Conservation (phyloP, 1,139 yeast genomes). For the Debaryomyces singareniensis region DNA sequence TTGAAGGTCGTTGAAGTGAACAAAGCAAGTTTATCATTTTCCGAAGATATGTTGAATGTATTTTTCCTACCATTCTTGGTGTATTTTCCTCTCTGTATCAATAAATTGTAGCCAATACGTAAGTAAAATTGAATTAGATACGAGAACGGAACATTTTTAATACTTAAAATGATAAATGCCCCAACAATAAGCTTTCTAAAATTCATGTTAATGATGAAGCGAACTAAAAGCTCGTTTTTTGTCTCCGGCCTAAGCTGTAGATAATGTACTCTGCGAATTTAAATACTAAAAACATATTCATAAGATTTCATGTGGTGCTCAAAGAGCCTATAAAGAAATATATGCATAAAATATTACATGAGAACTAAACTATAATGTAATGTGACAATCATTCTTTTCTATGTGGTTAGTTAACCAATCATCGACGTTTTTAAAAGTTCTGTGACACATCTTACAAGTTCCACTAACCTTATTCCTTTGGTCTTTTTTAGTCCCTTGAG, state of each 20-base stretch:
- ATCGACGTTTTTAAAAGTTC: conserved; percentile 60
- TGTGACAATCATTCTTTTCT: conserved; percentile 46
- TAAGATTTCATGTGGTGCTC: too few relatives aligned
- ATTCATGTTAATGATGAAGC: neutral
- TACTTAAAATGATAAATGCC: neutral
- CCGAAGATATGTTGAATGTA: conserved; percentile 24
- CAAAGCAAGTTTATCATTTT: conserved; percentile 20
- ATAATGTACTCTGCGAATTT: too few relatives aligned
- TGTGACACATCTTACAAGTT: conserved; percentile 69
- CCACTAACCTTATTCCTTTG: conserved; percentile 68
- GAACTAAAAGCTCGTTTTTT: too few relatives aligned
- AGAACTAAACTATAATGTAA: conserved; percentile 4
- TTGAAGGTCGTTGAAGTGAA: conserved; percentile 41
- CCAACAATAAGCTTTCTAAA: neutral
- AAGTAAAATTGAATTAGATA: conserved; percentile 60
- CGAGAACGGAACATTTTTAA: conserved; percentile 55
- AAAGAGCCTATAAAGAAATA: too few relatives aligned
- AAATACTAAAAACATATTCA: too few relatives aligned
- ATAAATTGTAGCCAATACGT: conserved; percentile 33
- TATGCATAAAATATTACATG: too few relatives aligned
- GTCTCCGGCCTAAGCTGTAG: too few relatives aligned
- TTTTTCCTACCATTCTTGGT: conserved; percentile 19
- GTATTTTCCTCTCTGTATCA: conserved; percentile 25
- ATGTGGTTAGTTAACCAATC: conserved; percentile 75
- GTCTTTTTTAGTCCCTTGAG: conserved; percentile 77